Evolutionary conservation across 2,329 filamentous ascomycete species (phyloP), one percentile per base, ranked within the genome.

Genomic region (Sphaceloma murrayae): DNA sequence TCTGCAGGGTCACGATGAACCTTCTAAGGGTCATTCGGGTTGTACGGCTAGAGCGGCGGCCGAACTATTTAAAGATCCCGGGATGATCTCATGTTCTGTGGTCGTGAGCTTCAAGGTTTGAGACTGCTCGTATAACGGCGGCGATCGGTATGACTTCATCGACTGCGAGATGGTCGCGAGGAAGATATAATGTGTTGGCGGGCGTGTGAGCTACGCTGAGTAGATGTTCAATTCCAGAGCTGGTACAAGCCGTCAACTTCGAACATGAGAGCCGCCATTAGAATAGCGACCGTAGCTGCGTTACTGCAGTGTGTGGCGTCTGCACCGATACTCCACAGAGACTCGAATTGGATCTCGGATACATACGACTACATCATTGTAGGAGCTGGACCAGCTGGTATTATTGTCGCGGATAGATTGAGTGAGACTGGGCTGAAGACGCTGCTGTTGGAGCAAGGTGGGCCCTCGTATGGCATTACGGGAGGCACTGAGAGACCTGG

Each of bases 371-470:
- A 46, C 21, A 69, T 72, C 34, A 56, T 72, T 11, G 62, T 71
- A 13, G 68, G 68, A n/a, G 67, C 69, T 26, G 72, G 71, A 21
- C 68, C 71, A 5, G 69, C 69, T 5, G 71, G 72, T 4, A 71
- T 75, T 43, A 69, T 74, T 21, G 65, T 69, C 24, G 69, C 70
- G 21, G 67, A 71, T 43, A 58, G 68, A 39, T 59, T 75, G 56
- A 71, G 69, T 43, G 69, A 72, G 49, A 66, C 67, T 8, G 70
- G 70, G 21, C 67, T 70, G 49, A 67, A 66, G 51, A 74, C 70
- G 0, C 62, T 75, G 18, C 60, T 75, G 0, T 61, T 75, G 3
- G 72, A 75, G 52, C 61, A 69, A 46, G 72, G 72, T 10, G 70
- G 69, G 2, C 57, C 63, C 26, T 74, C 54, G 8, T 55, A 53